Percentiles rank a stretch among this genome's conserved stretches.
These are phyloP conservation scores for Phoma sp. DNA, from an alignment of 2,329 filamentous ascomycete species.

Conservation along the genomic window DNA sequence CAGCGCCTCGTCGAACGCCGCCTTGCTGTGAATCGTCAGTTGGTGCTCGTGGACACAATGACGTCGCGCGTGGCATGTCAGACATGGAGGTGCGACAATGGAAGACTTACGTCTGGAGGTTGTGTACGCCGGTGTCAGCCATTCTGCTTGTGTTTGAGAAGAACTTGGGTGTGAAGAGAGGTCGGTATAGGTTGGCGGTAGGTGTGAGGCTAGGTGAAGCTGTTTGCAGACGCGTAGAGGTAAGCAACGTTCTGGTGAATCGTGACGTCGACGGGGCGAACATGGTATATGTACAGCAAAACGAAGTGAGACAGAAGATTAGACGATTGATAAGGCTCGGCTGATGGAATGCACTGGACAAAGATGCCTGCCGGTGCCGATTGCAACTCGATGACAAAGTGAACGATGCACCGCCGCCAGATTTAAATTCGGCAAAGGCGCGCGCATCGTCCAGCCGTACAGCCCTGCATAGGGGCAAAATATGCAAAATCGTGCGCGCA, in stretches of 20 bases:
- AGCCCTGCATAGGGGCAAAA: constrained; percentile 32
- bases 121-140: constrained; percentile 57
- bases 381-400: constrained; percentile 34
- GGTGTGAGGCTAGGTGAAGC: constrained; percentile 37
- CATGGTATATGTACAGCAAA: constrained; percentile 47
- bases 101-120: constrained; percentile 52
- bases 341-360: constrained; percentile 45
- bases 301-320: constrained; percentile 26
- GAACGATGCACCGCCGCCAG: constrained; percentile 16
- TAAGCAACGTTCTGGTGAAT: constrained; percentile 52
- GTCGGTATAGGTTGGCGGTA: constrained; percentile 41
- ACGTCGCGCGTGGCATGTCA: constrained; percentile 17
- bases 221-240: constrained; percentile 47
- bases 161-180: constrained; percentile 43
- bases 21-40: constrained; percentile 55
- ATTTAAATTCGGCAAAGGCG: constrained; percentile 36
- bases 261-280: constrained; percentile 46
- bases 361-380: constrained; percentile 27
- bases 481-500: constrained; percentile 12
- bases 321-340: constrained; percentile 45
- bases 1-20: constrained; percentile 64
- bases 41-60: constrained; percentile 11
- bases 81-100: constrained; percentile 6
- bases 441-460: constrained; percentile 23
- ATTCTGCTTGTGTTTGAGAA: constrained; percentile 53